Conservation (phyloP, 805 yeast genomes). For the Wickerhamiella slavikovae region DNA sequence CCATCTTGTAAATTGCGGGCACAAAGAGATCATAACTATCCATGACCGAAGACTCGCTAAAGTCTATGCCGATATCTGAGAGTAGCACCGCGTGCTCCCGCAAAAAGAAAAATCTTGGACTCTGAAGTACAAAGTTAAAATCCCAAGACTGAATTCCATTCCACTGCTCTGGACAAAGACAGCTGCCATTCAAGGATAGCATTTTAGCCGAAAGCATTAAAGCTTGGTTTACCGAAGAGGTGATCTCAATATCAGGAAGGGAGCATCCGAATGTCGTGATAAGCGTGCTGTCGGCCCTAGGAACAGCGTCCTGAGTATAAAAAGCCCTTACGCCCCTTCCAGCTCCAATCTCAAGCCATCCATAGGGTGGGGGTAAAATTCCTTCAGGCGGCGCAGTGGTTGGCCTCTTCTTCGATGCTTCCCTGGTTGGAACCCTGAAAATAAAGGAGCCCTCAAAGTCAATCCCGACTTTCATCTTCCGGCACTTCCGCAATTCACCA, state of each 20-base stretch:
- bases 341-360: constrained; percentile 71
- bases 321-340: constrained; percentile 30
- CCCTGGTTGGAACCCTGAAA: constrained; percentile 65
- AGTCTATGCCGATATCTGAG: constrained; percentile 56
- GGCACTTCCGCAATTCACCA: constrained; percentile 35
- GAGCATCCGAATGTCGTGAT: constrained; percentile 26
- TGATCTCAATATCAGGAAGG: constrained; percentile 36
- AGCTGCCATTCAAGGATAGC: constrained; percentile 32
- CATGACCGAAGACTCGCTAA: constrained; percentile 39
- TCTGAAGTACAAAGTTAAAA: constrained; percentile 30
- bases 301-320: constrained; percentile 21
- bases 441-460: constrained; percentile 44
- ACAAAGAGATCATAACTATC: constrained; percentile 63
- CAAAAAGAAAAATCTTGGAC: constrained; percentile 40
- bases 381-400: not conserved
- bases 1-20: constrained; percentile 42
- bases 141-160: constrained; percentile 58
- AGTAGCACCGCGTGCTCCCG: constrained; percentile 66
- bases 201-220: constrained; percentile 40
- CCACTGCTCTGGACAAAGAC: constrained; percentile 66
- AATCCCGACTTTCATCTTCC: constrained; percentile 35
- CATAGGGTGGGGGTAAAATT: too few species aligned
- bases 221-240: constrained; percentile 81
- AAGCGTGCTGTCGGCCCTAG: constrained; percentile 29
- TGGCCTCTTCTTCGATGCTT: constrained; percentile 41